Evolutionary conservation across 139 green algal species (phyloP).

Genomic region (Zygnema cylindricum): DNA sequence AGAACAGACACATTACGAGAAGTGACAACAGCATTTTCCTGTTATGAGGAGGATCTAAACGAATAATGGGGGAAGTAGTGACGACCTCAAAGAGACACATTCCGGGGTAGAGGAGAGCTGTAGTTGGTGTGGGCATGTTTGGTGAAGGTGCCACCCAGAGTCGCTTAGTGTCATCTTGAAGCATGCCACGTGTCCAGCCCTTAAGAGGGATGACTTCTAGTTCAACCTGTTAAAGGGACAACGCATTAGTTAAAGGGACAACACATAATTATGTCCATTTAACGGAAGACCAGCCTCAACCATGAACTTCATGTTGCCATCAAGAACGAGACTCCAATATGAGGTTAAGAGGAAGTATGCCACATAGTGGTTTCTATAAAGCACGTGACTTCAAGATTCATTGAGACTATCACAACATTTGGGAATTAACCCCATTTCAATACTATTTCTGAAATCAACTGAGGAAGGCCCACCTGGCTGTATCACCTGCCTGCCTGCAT

Average conservation of each 20-base stretch:
- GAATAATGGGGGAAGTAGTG: neutral
- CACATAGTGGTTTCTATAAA: too few relatives aligned
- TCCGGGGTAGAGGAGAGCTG: constrained; percentile 64
- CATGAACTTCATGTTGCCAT: too few relatives aligned
- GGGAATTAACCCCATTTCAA: too few relatives aligned
- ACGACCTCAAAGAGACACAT: constrained; percentile 64
- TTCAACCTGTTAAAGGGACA: constrained; percentile 17
- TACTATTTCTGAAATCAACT: too few relatives aligned
- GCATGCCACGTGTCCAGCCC: constrained; percentile 53
- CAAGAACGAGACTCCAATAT: too few relatives aligned
- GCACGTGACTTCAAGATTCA: too few relatives aligned
- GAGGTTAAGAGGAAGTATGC: too few relatives aligned
- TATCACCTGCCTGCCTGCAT: constrained; percentile 24
- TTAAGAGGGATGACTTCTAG: constrained; percentile 64
- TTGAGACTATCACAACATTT: too few relatives aligned
- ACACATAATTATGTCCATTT: too few relatives aligned
- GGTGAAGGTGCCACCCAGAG: constrained; percentile 66
- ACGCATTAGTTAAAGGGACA: too few relatives aligned
- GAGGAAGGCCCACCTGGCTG: neutral
- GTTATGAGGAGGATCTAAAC: neutral
- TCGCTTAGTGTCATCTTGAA: constrained; percentile 50
- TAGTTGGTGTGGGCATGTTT: constrained; percentile 68
- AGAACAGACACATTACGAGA: neutral
- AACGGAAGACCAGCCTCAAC: too few relatives aligned
- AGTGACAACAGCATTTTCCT: neutral